Evolutionary conservation across 2,329 filamentous ascomycete genomes (phyloP), one percentile per base, ranked within the genome.

Genomic region (Penicillium crustosum): DNA sequence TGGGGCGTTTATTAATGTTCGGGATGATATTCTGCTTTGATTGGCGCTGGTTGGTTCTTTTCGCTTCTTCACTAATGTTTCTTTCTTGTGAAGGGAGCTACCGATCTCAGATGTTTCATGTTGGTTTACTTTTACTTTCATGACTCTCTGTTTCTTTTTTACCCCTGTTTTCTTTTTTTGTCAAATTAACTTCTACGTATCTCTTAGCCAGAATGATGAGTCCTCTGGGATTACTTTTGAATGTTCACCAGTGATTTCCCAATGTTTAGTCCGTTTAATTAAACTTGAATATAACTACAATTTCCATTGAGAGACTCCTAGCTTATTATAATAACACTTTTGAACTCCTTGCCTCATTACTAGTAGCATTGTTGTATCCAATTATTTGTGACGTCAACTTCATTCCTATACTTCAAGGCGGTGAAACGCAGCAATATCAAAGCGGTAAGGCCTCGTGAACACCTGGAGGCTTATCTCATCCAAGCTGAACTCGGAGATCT

Each of bases 1-100:
- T 12, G 92, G 90, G 38, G 88, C 91, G 31, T 93, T 97, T 73
- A 83, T 97, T 66, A 93, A 89, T 74, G 82, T 90, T 57, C 73
- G 79, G 57, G 77, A 81, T 66, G 82, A 84, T 63, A 74, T 75
- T 70, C 66, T 77, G 59, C 66, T 70, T 68, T 75, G 62, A 71
- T 29, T 47, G 38, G 55, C 55, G 57, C 33, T 49, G 36, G 21
- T n/a, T 41, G 41, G 44, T 42, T 50, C 8, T 61, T 13, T 38
- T 31, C 19, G 21, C 21, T 35, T 49, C 8, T 51, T 25, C 44
- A 44, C 35, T 45, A 39, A 41, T 31, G 12, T 36, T 19, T n/a
- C 15, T 43, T 36, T 44, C 23, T 13, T 31, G 36, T 45, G 31
- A n/a, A 23, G 4, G 23, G 15, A 13, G 13, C 23, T 19, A 44